phyloP scores from a whole-genome alignment of 345 rosid genomes.

The Xanthoceras sorbifolium region DNA sequence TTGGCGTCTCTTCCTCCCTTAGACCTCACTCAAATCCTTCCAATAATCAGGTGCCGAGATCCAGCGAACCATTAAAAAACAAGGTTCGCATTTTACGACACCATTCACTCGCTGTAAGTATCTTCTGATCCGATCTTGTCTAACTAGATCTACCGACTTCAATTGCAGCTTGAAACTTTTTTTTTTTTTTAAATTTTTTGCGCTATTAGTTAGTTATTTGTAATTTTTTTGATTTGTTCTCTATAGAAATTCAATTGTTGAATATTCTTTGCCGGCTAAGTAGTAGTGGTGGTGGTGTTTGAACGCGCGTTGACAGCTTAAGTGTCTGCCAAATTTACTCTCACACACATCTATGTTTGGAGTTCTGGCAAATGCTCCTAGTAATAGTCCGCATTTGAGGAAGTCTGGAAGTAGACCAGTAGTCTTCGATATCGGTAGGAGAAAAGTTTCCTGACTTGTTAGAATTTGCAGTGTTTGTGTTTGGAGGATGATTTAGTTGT shows the following conservation, averaged over 20 bases:
- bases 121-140: conserved; percentile 18
- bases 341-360: conserved; percentile 66
- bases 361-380: conserved; percentile 48
- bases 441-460: not conserved
- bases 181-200: not conserved
- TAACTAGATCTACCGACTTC: not conserved
- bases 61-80: not conserved
- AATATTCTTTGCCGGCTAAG: not conserved
- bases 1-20: conserved; percentile 12
- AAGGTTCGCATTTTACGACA: conserved; percentile 12
- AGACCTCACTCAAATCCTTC: conserved; percentile 20
- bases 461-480: not conserved
- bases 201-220: not conserved
- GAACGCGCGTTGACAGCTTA: not conserved
- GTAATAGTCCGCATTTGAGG: conserved; percentile 76
- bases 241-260: not conserved
- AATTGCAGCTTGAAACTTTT: not conserved
- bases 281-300: conserved; percentile 12
- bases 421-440: conserved; percentile 68
- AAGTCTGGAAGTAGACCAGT: conserved; percentile 78
- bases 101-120: conserved; percentile 10
- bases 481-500: not conserved
- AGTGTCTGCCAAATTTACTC: not conserved
- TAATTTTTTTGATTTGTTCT: not conserved
- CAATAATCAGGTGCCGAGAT: conserved; percentile 20